Evolutionary conservation across 192 early-diverging fungal species (phyloP).

Genomic region (Mortierella alpina): DNA sequence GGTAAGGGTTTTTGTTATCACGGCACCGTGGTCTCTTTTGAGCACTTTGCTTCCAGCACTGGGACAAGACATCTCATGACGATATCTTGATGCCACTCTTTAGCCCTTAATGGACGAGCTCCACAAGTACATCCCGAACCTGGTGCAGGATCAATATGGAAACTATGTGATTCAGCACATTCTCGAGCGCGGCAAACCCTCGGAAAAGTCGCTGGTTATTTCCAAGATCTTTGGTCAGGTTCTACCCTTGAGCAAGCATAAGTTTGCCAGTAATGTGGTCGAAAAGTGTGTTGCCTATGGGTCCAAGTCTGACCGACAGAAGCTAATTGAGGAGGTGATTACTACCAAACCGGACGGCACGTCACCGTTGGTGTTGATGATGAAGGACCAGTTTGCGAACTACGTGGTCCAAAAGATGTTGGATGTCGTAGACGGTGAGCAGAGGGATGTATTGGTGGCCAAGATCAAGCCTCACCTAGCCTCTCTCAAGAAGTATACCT

Average conservation of each 20-base stretch:
- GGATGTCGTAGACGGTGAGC: constrained; percentile 94
- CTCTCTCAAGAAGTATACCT: constrained; percentile 96
- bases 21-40: neutral
- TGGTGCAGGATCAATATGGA: constrained; percentile 99
- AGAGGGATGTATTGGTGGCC: constrained; percentile 85
- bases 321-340: constrained; percentile 94
- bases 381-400: constrained; percentile 99
- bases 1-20: constrained; percentile 46
- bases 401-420: constrained; percentile 99
- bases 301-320: constrained; percentile 84
- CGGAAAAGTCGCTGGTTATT: constrained; percentile 89
- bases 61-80: neutral
- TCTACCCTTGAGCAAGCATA: constrained; percentile 94
- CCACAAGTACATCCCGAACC: constrained; percentile 88
- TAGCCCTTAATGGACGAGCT: constrained; percentile 94
- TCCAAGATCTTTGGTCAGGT: constrained; percentile 93
- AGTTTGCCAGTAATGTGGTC: constrained; percentile 99
- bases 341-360: constrained; percentile 88
- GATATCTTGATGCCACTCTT: neutral
- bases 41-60: neutral
- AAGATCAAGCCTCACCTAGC: constrained; percentile 95
- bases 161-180: constrained; percentile 99
- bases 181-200: constrained; percentile 90
- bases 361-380: constrained; percentile 91
- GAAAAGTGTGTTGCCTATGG: constrained; percentile 98